Percentiles rank a stretch among this genome's conserved stretches.
phyloP scores from a whole-genome alignment of 441 rosid genomes.

The Capsella rubella region DNA sequence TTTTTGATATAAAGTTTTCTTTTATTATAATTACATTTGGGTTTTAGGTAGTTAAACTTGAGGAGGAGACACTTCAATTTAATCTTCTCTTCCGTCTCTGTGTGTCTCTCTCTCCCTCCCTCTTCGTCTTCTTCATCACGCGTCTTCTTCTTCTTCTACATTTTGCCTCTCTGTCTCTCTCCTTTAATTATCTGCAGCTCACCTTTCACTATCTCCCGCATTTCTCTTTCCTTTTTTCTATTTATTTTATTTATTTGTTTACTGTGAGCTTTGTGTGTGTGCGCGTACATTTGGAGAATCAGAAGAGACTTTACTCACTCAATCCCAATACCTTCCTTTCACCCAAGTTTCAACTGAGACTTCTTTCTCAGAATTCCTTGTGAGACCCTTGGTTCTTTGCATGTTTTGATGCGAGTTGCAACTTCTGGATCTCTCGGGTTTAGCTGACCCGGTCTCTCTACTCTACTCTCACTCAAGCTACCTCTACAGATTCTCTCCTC shows the following conservation, averaged over 20 bases:
- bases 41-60: background rate
- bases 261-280: slow-evolving; percentile 30
- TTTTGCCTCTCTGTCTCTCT: slow-evolving; percentile 11
- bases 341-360: background rate
- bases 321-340: too few species aligned
- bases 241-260: background rate
- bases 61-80: background rate
- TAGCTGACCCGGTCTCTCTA: slow-evolving; percentile 28
- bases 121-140: slow-evolving; percentile 35
- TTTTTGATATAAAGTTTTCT: too few species aligned
- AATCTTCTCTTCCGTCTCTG: background rate
- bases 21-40: background rate
- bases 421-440: slow-evolving; percentile 44
- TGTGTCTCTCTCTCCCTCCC: background rate
- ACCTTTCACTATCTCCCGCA: slow-evolving; percentile 37
- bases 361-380: slow-evolving; percentile 1
- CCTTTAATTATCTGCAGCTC: slow-evolving; percentile 19
- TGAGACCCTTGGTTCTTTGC: background rate
- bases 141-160: slow-evolving; percentile 23
- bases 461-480: slow-evolving; percentile 31
- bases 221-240: slow-evolving; percentile 20
- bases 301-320: background rate
- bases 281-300: slow-evolving; percentile 42
- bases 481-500: slow-evolving; percentile 4
- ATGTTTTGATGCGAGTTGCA: slow-evolving; percentile 45